phyloP scores from a whole-genome alignment of 2,329 filamentous ascomycete genomes.

The Penicillium italicum region DNA sequence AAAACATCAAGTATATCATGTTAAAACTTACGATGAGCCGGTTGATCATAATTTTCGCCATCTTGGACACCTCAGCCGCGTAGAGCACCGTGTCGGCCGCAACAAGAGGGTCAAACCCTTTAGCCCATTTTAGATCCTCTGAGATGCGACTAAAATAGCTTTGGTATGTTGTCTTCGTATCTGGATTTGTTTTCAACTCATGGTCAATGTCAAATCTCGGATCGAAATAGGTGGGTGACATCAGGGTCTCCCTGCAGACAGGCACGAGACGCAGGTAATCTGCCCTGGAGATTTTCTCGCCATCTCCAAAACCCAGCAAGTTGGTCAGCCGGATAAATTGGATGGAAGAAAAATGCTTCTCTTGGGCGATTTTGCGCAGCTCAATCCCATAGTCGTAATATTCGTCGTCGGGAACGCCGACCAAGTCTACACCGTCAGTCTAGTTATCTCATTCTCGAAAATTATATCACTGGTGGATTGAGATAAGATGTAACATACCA shows the following conservation, averaged over 20 bases:
- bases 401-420: constrained; percentile 4
- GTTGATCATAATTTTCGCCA: constrained; percentile 8
- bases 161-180: constrained; percentile 4
- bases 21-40: constrained; percentile 1
- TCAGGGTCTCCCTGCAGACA: constrained; percentile 4
- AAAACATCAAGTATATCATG: background rate
- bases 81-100: background rate
- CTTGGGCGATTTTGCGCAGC: constrained; percentile 1
- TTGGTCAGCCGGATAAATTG: constrained; percentile 1
- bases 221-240: constrained; percentile 6
- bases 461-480: background rate
- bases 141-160: constrained; percentile 8
- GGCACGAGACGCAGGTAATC: constrained; percentile 6
- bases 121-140: constrained; percentile 10
- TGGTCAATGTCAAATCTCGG: constrained; percentile 1
- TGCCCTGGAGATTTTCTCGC: constrained; percentile 1
- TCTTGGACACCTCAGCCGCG: background rate
- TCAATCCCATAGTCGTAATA: constrained; percentile 9
- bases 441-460: background rate
- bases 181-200: constrained; percentile 5
- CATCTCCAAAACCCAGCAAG: background rate
- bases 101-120: constrained; percentile 2
- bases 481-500: background rate
- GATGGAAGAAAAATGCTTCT: constrained; percentile 6
- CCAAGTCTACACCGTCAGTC: constrained; percentile 6